Base-by-base conservation (phyloP, 2,329 filamentous ascomycete genomes). In the Penicillium sp. region DNA sequence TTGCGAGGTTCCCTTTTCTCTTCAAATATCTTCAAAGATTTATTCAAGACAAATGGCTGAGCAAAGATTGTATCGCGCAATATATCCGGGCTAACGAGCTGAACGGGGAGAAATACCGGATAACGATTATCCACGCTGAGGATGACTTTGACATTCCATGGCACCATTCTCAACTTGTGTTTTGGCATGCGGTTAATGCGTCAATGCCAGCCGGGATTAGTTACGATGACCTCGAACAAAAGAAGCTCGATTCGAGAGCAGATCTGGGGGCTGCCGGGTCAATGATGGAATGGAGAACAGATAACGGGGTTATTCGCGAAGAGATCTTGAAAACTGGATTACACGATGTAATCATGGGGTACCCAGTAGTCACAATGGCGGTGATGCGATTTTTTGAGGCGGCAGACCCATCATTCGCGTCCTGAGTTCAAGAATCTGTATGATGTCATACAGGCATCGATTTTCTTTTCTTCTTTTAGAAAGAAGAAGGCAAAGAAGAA, bases 341-440 rank as follows among this genome's bases (percentile, higher is more conserved):
- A 15, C 79, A 82, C 48, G 79, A 82, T 63, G 69, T 72, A 31
- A 73, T 80, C 43, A 81, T 82, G 79, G 74, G 74, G 4, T 77
- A 80, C 60, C 77, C 77, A 1, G 67, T 78, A 4, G 71, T 80
- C 0, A 76, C 72, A 35, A 58, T 77, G 50, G 78, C 78, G 2
- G 68, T 81, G 8, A 69, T 74, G 57, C 67, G 71, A 7, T 73
- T 73, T 0, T 77, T 81, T 52, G 62, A 70, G 35, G 48, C 48
- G 12, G 51, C 34, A n/a, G 48, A 53, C 38, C 48, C 49, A n/a
- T 44, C 51, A 15, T 56, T 57, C 13, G 32, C 49, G 2, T 9
- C 24, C 22, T 57, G 43, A 50, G 7, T 12, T 12, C 13, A 22
- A 12, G 24, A 13, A 3, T 15, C 6, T 13, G 6, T 0, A 1